These are phyloP conservation scores for Talaromyces sp. DNA, from an alignment of 2,329 filamentous ascomycete genomes.

Conservation along the genomic window DNA sequence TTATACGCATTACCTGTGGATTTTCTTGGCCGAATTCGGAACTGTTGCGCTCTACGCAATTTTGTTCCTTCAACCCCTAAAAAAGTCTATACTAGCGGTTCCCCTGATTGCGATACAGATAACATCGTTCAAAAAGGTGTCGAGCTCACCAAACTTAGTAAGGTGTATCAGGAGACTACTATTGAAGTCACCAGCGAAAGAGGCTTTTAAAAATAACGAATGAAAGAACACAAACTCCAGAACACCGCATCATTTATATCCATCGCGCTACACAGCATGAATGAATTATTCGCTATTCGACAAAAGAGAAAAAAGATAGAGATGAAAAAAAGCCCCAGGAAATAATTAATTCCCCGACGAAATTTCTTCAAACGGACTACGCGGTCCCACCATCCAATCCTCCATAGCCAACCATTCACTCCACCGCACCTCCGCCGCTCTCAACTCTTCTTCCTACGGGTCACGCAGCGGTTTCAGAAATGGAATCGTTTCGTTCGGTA, in stretches of 20 bases:
- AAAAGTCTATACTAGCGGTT: too few species aligned
- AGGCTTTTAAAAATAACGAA: neutral
- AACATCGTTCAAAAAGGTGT: too few species aligned
- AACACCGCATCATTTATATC: neutral
- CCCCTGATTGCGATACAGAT: too few species aligned
- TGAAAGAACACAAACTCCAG: neutral
- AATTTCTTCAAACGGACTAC: slow-evolving; percentile 38
- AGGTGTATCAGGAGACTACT: too few species aligned
- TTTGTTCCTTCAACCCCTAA: too few species aligned
- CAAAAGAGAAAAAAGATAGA: neutral
- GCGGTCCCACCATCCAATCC: slow-evolving; percentile 91
- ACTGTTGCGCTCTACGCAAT: too few species aligned
- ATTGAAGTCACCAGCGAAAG: too few species aligned
- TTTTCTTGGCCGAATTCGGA: too few species aligned
- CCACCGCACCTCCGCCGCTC: slow-evolving; percentile 77
- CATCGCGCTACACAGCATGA: neutral
- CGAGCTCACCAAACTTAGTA: too few species aligned
- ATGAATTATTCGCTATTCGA: neutral
- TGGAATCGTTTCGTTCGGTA: slow-evolving; percentile 74
- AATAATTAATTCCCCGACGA: neutral
- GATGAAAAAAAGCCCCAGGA: neutral
- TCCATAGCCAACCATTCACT: slow-evolving; percentile 95
- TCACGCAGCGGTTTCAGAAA: slow-evolving; percentile 78
- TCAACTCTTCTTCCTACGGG: slow-evolving; percentile 73
- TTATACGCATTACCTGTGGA: too few species aligned